These are phyloP conservation scores for Pestalotiopsis fici DNA, from an alignment of 2,329 filamentous ascomycete species.

Conservation along the genomic window DNA sequence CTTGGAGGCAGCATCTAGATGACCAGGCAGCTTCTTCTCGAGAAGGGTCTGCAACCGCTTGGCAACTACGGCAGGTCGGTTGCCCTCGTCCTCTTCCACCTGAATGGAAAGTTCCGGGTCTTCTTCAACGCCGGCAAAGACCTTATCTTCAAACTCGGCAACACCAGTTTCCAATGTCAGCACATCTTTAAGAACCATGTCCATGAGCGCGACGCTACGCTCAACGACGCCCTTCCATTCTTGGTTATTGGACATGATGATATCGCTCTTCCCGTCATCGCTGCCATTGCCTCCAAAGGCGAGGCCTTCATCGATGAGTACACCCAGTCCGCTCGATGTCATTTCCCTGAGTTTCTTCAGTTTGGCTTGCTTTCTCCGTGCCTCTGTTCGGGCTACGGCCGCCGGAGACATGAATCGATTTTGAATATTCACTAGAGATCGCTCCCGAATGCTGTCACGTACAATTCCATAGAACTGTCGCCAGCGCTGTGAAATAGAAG, in stretches of 20 bases:
- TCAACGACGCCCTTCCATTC: conserved; percentile 74
- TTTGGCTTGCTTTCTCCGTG: conserved; percentile 70
- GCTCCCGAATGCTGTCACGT: conserved; percentile 71
- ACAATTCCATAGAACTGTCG: conserved; percentile 80
- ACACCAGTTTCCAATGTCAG: conserved; percentile 63
- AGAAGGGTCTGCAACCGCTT: conserved; percentile 71
- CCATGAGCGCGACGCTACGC: conserved; percentile 81
- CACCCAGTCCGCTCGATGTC: conserved; percentile 82
- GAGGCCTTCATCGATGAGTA: conserved; percentile 84
- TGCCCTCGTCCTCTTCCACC: conserved; percentile 44
- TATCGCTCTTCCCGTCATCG: conserved; percentile 53
- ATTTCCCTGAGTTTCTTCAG: conserved; percentile 75
- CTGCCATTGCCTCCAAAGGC: conserved; percentile 62
- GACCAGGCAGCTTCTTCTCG: conserved; percentile 65
- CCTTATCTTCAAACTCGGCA: conserved; percentile 65
- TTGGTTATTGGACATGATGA: conserved; percentile 42
- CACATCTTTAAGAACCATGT: conserved; percentile 77
- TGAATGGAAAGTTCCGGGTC: conserved; percentile 60
- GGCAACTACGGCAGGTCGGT: conserved; percentile 62
- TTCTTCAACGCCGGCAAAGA: conserved; percentile 63
- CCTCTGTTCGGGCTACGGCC: conserved; percentile 73
- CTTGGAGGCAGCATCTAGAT: conserved; percentile 56
- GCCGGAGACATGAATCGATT: conserved; percentile 76
- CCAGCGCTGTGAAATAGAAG: conserved; percentile 55
- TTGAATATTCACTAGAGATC: conserved; percentile 71